A percentile compares a stretch with the other conserved stretches of the same genome.
phyloP scores from a whole-genome alignment of 768 basidiomycete genomes.

The Lentinula lateritia region DNA sequence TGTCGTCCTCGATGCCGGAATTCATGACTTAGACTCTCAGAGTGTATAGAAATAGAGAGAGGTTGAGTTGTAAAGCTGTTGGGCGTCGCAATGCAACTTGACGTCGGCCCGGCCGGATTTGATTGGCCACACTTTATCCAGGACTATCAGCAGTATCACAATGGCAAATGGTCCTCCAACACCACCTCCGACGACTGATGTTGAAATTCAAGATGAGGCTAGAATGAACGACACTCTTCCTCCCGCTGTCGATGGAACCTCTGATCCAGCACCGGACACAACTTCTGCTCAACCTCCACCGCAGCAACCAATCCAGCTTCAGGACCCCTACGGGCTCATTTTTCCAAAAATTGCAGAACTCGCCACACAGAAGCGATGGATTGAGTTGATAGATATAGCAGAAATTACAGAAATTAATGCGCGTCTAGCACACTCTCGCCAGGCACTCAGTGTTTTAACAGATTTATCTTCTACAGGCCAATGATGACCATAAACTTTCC shows the following conservation, averaged over 20 bases:
- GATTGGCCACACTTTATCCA: background rate
- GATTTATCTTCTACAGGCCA: conserved; percentile 16
- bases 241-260: background rate
- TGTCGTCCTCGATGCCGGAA: conserved; percentile 58
- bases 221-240: conserved; percentile 16
- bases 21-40: conserved; percentile 35
- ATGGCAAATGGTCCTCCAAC: conserved; percentile 59
- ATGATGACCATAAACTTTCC: conserved; percentile 32
- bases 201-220: conserved; percentile 52
- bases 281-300: conserved; percentile 9
- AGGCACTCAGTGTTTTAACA: background rate
- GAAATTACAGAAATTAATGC: conserved; percentile 55
- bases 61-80: background rate
- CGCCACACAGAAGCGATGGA: conserved; percentile 37
- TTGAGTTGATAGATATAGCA: conserved; percentile 37
- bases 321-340: conserved; percentile 37
- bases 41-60: background rate
- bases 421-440: conserved; percentile 14
- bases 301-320: conserved; percentile 12
- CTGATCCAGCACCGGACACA: background rate
- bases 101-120: background rate
- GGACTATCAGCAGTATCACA: conserved; percentile 8
- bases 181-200: conserved; percentile 53
- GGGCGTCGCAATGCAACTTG: background rate
- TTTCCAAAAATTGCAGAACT: conserved; percentile 41